Base-by-base conservation (phyloP, 306 rosid species). In the Rosa lucieae region DNA sequence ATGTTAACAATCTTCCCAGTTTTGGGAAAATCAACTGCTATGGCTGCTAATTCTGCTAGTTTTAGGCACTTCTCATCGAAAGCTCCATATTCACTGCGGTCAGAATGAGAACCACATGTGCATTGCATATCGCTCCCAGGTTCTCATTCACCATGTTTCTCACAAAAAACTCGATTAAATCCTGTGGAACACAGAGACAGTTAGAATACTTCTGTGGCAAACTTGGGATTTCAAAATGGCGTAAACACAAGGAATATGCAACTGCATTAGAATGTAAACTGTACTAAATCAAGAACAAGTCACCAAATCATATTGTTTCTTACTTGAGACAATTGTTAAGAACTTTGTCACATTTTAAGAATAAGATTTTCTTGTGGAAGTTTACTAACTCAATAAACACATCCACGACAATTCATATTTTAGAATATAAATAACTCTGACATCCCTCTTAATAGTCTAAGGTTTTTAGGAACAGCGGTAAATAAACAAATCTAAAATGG, bases 51-150 rank as follows among this genome's bases (percentile, higher is more conserved):
- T 85, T 91, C 91, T 10, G 99, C 97, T 82, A 94, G 82, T 72
- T 7, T 53, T 23, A 87, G 43, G 87, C 97, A 94, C 9, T 84
- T 86, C 82, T 82, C 85, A 79, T 91, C 95, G 87, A 89, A 21
- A 4, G 99, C 95, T 71, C 97, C 99, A 53, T 66, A 6, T 18
- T 84, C 87, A 67, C 97, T 92, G 66, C 26, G 49, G 86, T 94
- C 99, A 76, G 97, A 97, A 85, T 92, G 97, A 67, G 97, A 67
- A 94, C 99, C 86, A 92, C 99, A 87, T 92, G 99, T 3, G 97
- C 94, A 84, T 91, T 89, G 89, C 99, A 92, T 77, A 92, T 92
- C 55, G 89, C 35, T 74, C 97, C 97, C 72, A 94, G 82, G 71
- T 76, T 77, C 85, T 94, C 99, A 70, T 85, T 92, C 49, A 82